phyloP scores from a whole-genome alignment of 805 yeast genomes.

The Myxozyma melibiosi region DNA sequence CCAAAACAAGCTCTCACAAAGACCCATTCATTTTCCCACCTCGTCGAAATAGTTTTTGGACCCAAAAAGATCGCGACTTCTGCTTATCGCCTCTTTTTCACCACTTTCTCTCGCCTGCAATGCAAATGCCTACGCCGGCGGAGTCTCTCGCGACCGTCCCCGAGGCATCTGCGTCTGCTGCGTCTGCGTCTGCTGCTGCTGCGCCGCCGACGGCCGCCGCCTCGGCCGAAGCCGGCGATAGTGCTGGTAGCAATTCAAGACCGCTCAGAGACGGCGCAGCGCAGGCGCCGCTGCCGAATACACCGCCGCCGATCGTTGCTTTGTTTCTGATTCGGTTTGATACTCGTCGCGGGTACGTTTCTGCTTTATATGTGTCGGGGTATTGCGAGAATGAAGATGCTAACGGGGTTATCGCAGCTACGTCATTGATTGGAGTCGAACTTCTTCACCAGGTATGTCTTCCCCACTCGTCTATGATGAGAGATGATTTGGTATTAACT shows the following conservation, averaged over 20 bases:
- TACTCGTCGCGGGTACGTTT: conserved; percentile 48
- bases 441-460: conserved; percentile 35
- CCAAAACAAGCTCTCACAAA: no score
- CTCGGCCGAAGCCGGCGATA: not conserved
- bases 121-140: no score
- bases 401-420: conserved; percentile 6
- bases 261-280: not conserved
- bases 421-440: conserved; percentile 28
- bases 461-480: not conserved
- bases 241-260: not conserved
- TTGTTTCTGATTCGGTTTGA: conserved; percentile 57
- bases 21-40: no score
- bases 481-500: not conserved
- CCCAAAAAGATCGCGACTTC: no score
- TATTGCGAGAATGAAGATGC: conserved; percentile 46
- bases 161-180: no score
- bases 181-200: no score
- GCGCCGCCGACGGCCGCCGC: not conserved
- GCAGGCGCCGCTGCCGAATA: not conserved
- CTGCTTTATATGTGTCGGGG: no score
- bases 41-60: no score
- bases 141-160: no score
- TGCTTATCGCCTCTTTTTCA: no score
- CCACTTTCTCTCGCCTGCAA: no score
- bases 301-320: conserved; percentile 38